Evolutionary conservation across 371 early-diverging fungal genomes (phyloP).

Genomic region (Cladochytrium tenue): DNA sequence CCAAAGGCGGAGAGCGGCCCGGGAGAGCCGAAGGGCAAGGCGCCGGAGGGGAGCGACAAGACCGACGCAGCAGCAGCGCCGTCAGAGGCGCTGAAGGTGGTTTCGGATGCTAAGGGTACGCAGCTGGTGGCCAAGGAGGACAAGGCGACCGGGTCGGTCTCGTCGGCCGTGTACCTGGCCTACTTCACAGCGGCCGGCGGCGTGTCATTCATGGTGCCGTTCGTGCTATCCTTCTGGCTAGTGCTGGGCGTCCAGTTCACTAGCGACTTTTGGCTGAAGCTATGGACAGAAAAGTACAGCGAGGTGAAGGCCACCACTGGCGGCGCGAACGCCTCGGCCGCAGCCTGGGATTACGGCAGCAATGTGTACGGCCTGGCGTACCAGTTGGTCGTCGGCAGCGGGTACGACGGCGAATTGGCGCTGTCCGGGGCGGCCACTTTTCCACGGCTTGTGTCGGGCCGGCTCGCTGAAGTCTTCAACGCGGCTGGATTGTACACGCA

Average conservation of each 20-base stretch:
- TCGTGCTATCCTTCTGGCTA: conserved; percentile 12
- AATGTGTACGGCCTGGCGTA: too few species aligned
- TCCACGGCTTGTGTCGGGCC: too few species aligned
- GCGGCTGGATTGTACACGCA: too few species aligned
- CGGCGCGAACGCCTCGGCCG: too few species aligned
- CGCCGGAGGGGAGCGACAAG: neutral
- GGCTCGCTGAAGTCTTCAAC: too few species aligned
- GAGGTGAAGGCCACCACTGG: too few species aligned
- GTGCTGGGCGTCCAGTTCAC: conserved; percentile 9
- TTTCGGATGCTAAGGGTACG: neutral
- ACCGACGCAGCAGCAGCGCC: neutral
- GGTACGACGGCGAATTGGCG: too few species aligned
- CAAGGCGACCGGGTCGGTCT: conserved; percentile 30
- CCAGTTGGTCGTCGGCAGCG: too few species aligned
- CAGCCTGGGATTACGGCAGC: too few species aligned
- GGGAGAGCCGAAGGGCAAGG: neutral
- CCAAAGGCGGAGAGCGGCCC: neutral
- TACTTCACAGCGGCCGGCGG: conserved; percentile 43
- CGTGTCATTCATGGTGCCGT: conserved; percentile 3
- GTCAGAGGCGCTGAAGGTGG: too few species aligned
- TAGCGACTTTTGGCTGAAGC: conserved; percentile 31
- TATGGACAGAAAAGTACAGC: too few species aligned
- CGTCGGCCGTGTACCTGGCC: conserved; percentile 26
- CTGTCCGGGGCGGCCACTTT: too few species aligned
- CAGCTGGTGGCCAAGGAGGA: conserved; percentile 30